Conservation (phyloP, 148 eudicot species). For the Chenopodium formosanum region DNA sequence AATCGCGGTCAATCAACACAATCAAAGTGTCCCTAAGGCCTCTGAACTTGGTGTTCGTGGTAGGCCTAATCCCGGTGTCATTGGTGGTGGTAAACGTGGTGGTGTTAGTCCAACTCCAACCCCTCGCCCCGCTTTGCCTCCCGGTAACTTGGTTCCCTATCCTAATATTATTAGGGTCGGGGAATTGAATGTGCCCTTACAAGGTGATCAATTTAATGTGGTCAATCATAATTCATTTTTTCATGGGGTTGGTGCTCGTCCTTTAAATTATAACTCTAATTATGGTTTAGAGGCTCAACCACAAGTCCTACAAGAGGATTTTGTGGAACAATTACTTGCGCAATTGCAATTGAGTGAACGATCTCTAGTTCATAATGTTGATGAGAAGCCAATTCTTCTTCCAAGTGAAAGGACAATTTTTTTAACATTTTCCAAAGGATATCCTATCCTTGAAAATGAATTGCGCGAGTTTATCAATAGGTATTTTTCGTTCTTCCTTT, state of each 20-base stretch:
- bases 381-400: background rate
- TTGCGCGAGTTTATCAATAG: slow-evolving; percentile 28
- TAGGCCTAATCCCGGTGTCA: background rate
- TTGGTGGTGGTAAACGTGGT: background rate
- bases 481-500: background rate
- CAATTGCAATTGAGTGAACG: background rate
- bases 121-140: background rate
- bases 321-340: slow-evolving; percentile 2
- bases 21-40: background rate
- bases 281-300: background rate
- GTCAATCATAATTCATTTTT: background rate
- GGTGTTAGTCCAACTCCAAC: too few relatives aligned
- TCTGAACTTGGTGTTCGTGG: background rate
- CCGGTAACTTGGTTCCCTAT: background rate
- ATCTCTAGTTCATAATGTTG: background rate
- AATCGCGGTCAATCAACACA: too few relatives aligned
- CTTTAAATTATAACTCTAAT: background rate
- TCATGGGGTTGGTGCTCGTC: background rate
- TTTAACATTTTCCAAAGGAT: slow-evolving; percentile 42
- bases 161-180: slow-evolving; percentile 15
- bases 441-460: slow-evolving; percentile 30
- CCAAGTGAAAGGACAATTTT: slow-evolving; percentile 36
- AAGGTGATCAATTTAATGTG: background rate
- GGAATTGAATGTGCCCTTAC: slow-evolving; percentile 12
- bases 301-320: slow-evolving; percentile 8